phyloP scores from a whole-genome alignment of 768 basidiomycete species.

The Pulveroboletus sp. region DNA sequence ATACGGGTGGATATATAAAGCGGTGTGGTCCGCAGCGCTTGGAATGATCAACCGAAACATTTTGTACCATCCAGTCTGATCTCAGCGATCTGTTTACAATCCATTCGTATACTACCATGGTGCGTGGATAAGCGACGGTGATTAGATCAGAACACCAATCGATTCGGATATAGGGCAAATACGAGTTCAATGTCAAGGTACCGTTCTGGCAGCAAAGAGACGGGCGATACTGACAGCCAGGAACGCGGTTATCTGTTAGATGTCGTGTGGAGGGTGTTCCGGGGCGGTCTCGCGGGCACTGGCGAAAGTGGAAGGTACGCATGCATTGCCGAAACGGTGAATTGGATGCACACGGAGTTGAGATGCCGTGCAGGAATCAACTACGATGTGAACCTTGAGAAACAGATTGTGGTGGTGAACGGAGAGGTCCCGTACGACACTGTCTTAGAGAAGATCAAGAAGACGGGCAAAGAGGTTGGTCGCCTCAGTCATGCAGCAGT shows the following conservation, averaged over 20 bases:
- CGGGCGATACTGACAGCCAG: not conserved
- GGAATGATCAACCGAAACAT: not conserved
- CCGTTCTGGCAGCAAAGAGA: too few relatives aligned
- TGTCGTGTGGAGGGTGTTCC: constrained; percentile 86
- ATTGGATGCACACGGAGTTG: not conserved
- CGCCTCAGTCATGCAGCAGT: not conserved
- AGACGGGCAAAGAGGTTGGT: constrained; percentile 85
- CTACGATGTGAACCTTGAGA: constrained; percentile 61
- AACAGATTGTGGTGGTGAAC: constrained; percentile 69
- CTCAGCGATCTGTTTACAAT: not conserved
- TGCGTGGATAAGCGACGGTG: constrained; percentile 3
- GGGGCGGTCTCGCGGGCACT: constrained; percentile 76
- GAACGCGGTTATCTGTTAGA: constrained; percentile 41
- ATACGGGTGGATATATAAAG: not conserved
- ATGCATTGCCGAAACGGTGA: not conserved
- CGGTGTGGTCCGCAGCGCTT: not conserved
- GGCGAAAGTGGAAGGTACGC: constrained; percentile 49
- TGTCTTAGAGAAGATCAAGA: constrained; percentile 71
- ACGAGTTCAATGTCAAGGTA: constrained; percentile 88
- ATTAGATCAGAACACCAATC: not conserved
- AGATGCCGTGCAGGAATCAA: constrained; percentile 20
- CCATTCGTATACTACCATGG: constrained; percentile 17
- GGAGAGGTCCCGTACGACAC: constrained; percentile 59
- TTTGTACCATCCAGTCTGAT: not conserved
- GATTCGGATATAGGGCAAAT: constrained; percentile 28